Conservation (phyloP, 208 protist genomes). For the Balamuthia mandrillaris region DNA sequence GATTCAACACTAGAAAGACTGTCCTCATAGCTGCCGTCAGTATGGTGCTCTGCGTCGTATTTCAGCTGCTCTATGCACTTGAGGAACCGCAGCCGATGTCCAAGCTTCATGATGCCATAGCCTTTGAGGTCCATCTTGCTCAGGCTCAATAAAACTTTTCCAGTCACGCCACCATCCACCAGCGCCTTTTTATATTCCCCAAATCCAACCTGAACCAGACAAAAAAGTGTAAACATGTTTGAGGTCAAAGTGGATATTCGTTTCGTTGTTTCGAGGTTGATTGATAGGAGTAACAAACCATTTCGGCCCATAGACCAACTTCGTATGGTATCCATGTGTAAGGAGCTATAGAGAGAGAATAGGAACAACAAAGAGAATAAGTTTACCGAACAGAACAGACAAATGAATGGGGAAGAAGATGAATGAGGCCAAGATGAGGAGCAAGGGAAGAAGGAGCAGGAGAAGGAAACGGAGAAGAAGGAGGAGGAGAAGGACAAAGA, state of each 20-base stretch:
- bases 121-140: conserved; percentile 28
- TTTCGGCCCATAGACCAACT: conserved; percentile 18
- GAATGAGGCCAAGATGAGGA: neutral
- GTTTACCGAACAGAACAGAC: neutral
- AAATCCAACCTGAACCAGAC: neutral
- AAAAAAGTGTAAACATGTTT: neutral
- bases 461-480: no score
- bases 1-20: conserved; percentile 25
- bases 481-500: no score
- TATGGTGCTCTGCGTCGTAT: neutral
- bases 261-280: neutral
- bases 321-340: neutral
- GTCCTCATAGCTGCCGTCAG: conserved; percentile 21
- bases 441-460: neutral
- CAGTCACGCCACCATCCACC: neutral
- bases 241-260: neutral
- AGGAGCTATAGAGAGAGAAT: neutral
- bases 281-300: neutral
- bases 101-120: neutral
- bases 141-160: conserved; percentile 17
- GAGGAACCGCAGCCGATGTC: conserved; percentile 32
- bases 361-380: neutral
- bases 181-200: neutral
- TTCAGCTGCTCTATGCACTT: conserved; percentile 3
- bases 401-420: neutral